A percentile compares a stretch with the other conserved stretches of the same genome.
These are phyloP conservation scores for Lycium barbarum DNA, from an alignment of 257 asterid genomes.

Conservation along the genomic window DNA sequence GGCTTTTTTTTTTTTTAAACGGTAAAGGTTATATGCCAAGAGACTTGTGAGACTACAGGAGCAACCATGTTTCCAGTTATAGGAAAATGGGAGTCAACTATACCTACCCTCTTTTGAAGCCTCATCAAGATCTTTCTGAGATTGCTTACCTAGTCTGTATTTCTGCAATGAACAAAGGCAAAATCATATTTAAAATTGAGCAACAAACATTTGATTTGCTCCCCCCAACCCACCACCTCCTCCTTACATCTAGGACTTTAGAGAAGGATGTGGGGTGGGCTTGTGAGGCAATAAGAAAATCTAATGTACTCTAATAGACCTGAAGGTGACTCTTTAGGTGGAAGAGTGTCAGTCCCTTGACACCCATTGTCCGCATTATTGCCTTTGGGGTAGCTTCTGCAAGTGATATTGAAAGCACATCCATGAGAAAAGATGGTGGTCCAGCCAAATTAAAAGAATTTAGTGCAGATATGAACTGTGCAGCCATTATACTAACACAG, in stretches of 20 bases:
- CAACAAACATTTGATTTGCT: slow-evolving; percentile 17
- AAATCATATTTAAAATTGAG: slow-evolving; percentile 32
- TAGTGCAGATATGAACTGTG: background rate
- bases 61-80: slow-evolving; percentile 28
- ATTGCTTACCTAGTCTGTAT: slow-evolving; percentile 86
- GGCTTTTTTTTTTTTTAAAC: background rate
- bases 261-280: slow-evolving; percentile 9
- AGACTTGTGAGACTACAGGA: slow-evolving; percentile 21
- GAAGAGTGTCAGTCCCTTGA: slow-evolving; percentile 85
- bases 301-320: slow-evolving; percentile 41
- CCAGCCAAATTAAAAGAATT: slow-evolving; percentile 9
- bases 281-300: slow-evolving; percentile 22
- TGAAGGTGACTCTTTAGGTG: slow-evolving; percentile 93
- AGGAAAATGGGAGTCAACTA: slow-evolving; percentile 32
- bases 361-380: slow-evolving; percentile 87
- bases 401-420: slow-evolving; percentile 25
- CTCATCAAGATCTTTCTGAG: slow-evolving; percentile 78
- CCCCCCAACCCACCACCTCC: slow-evolving; percentile 20
- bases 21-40: background rate
- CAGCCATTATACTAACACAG: background rate
- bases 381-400: slow-evolving; percentile 97
- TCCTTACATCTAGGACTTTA: slow-evolving; percentile 23
- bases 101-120: slow-evolving; percentile 77
- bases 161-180: slow-evolving; percentile 58
- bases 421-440: background rate